Conservation (phyloP, 495 filamentous ascomycete genomes). For the Talaromyces liani region DNA sequence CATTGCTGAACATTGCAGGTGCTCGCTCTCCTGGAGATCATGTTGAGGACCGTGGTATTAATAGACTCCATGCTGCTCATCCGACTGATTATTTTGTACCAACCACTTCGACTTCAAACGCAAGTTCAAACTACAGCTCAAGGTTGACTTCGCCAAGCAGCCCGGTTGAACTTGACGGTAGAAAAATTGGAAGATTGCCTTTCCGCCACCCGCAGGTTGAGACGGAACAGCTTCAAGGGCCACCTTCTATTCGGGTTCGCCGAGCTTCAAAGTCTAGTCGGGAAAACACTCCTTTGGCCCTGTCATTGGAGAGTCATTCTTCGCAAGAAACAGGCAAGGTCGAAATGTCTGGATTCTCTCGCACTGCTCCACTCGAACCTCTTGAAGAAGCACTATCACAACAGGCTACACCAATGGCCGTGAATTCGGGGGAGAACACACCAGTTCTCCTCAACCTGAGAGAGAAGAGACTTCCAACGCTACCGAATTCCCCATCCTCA, state of each 20-base stretch:
- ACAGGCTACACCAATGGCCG: slow-evolving; percentile 11
- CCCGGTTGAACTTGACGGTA: slow-evolving; percentile 2
- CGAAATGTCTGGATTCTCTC: neutral
- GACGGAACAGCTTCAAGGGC: neutral
- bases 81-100: neutral
- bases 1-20: slow-evolving; percentile 26
- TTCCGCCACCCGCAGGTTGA: slow-evolving; percentile 5
- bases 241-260: neutral
- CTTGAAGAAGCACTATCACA: slow-evolving; percentile 16
- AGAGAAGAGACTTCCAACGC: slow-evolving; percentile 37
- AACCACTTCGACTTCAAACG: neutral
- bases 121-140: slow-evolving; percentile 8
- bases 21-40: slow-evolving; percentile 8
- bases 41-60: neutral
- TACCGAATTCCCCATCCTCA: slow-evolving; percentile 40
- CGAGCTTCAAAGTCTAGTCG: slow-evolving; percentile 8
- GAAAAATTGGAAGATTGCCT: slow-evolving; percentile 1
- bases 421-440: slow-evolving; percentile 11
- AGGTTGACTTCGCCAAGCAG: slow-evolving; percentile 5
- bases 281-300: slow-evolving; percentile 5
- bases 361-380: slow-evolving; percentile 3
- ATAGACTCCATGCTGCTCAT: neutral
- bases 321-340: neutral
- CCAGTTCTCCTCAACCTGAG: slow-evolving; percentile 23
- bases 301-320: neutral